These are phyloP conservation scores for Grammothele lineata DNA, from an alignment of 768 basidiomycete species.

Conservation along the genomic window DNA sequence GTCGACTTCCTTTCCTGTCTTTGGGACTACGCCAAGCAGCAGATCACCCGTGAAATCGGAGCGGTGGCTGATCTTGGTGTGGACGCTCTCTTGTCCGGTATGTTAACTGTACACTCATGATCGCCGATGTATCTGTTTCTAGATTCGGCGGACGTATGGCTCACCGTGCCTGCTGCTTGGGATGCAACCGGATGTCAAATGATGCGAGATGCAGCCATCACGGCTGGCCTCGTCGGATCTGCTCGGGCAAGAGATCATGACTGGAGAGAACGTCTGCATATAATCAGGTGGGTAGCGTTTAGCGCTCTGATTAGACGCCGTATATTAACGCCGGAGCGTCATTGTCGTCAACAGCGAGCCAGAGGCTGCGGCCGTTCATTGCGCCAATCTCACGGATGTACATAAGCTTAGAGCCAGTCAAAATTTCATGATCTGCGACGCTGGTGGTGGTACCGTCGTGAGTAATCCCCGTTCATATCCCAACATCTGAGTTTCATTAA, in stretches of 20 bases:
- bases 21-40: slow-evolving; percentile 84
- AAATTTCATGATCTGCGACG: slow-evolving; percentile 90
- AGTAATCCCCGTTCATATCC: slow-evolving; percentile 15
- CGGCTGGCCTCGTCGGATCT: slow-evolving; percentile 74
- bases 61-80: slow-evolving; percentile 80
- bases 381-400: slow-evolving; percentile 74
- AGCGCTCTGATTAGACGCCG: neutral
- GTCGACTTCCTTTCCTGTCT: slow-evolving; percentile 78
- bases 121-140: neutral
- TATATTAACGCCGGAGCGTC: neutral
- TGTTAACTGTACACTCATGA: slow-evolving; percentile 2
- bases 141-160: slow-evolving; percentile 83
- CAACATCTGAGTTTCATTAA: too few species aligned
- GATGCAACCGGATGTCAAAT: slow-evolving; percentile 81
- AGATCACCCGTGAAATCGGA: slow-evolving; percentile 84
- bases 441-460: slow-evolving; percentile 74
- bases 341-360: slow-evolving; percentile 41
- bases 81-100: slow-evolving; percentile 19
- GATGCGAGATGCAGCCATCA: slow-evolving; percentile 82
- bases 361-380: slow-evolving; percentile 91
- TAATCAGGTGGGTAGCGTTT: slow-evolving; percentile 56
- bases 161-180: slow-evolving; percentile 91
- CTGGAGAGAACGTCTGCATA: slow-evolving; percentile 79
- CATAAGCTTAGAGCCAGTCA: slow-evolving; percentile 78
- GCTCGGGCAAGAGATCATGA: slow-evolving; percentile 61